These are phyloP conservation scores for Gastrolobium bilobum DNA, from an alignment of 306 rosid species.

Conservation along the genomic window DNA sequence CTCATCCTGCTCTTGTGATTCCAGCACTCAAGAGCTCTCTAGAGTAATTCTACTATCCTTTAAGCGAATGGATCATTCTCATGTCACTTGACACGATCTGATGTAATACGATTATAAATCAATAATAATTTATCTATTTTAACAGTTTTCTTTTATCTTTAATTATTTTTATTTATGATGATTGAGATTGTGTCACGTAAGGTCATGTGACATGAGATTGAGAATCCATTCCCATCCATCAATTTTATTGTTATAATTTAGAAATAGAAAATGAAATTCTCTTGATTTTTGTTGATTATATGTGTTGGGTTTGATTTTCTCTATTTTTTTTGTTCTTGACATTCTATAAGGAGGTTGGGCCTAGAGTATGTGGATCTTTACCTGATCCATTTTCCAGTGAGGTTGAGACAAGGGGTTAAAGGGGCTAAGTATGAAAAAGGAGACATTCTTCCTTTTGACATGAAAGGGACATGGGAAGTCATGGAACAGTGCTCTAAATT, in stretches of 20 bases:
- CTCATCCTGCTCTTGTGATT: slow-evolving; percentile 59
- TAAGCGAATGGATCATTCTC: no score
- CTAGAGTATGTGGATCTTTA: slow-evolving; percentile 62
- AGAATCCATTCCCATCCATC: not conserved
- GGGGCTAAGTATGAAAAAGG: not conserved
- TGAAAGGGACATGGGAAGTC: slow-evolving; percentile 60
- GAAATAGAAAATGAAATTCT: not conserved
- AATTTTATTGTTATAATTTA: not conserved
- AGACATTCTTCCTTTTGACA: slow-evolving; percentile 56
- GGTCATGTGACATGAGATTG: no score
- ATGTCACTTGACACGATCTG: no score
- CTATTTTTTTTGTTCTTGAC: not conserved
- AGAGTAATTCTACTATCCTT: slow-evolving; percentile 27
- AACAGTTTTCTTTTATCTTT: no score
- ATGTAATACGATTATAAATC: no score
- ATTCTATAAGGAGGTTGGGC: slow-evolving; percentile 52
- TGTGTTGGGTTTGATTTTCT: not conserved
- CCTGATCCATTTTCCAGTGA: slow-evolving; percentile 58
- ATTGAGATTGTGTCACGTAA: no score
- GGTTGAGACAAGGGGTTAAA: slow-evolving; percentile 43
- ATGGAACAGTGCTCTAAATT: slow-evolving; percentile 53
- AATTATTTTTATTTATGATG: no score
- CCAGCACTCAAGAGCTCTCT: slow-evolving; percentile 57
- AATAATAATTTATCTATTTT: no score
- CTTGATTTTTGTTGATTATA: not conserved